phyloP scores from a whole-genome alignment of 352 stramenopile genomes.

The Phytophthora foliorum region DNA sequence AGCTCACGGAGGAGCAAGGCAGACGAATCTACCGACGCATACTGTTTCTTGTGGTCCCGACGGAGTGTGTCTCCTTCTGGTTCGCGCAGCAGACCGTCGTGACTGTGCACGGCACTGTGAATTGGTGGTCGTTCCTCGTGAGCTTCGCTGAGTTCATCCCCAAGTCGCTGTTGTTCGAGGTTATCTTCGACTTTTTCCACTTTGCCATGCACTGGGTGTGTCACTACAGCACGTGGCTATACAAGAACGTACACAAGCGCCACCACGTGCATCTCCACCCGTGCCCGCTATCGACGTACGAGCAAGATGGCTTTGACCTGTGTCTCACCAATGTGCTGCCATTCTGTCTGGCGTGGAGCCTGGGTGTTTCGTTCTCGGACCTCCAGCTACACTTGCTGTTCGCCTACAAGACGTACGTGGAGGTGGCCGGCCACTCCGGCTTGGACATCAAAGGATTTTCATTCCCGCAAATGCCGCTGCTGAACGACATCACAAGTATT shows the following conservation, averaged over 20 bases:
- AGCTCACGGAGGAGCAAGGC: conserved; percentile 54
- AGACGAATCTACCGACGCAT: conserved; percentile 68
- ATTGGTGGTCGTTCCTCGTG: conserved; percentile 40
- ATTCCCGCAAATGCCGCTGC: conserved; percentile 85
- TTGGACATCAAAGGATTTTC: conserved; percentile 88
- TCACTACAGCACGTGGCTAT: conserved; percentile 74
- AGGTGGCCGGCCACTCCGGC: conserved; percentile 86
- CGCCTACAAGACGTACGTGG: conserved; percentile 92
- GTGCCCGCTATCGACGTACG: conserved; percentile 85
- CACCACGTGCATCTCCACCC: conserved; percentile 86
- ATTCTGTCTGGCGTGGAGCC: conserved; percentile 56
- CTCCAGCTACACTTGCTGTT: conserved; percentile 83
- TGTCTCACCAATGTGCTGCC: conserved; percentile 83
- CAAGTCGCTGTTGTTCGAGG: conserved; percentile 87
- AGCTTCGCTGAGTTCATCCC: conserved; percentile 78
- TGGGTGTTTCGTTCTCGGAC: conserved; percentile 57
- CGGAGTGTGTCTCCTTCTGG: conserved; percentile 76
- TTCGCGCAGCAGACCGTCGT: conserved; percentile 36
- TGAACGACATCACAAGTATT: conserved; percentile 58
- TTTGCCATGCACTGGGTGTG: conserved; percentile 81
- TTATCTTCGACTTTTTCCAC: conserved; percentile 91
- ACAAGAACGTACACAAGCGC: conserved; percentile 85
- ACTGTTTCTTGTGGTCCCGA: conserved; percentile 72
- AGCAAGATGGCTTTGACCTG: conserved; percentile 82
- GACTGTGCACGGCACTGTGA: not conserved